A percentile compares a stretch with the other conserved stretches of the same genome.
Evolutionary conservation across 257 asterid genomes (phyloP).

Genomic region (Leonotis leonurus): DNA sequence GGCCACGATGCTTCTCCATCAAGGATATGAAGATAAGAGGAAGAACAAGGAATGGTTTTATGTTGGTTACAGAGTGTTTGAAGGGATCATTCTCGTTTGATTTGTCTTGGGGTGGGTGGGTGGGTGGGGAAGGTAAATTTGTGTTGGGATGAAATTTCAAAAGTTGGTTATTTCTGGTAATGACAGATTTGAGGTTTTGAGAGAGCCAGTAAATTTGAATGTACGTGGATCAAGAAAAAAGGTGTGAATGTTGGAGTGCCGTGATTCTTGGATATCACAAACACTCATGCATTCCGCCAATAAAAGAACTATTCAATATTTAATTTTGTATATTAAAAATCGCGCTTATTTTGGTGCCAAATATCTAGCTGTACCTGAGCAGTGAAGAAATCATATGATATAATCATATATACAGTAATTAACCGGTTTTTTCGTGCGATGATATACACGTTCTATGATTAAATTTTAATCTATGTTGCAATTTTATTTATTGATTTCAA

Average conservation of each 20-base stretch:
- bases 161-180: conserved; percentile 21
- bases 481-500: no score
- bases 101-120: not conserved
- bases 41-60: not conserved
- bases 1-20: conserved; percentile 26
- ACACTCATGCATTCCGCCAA: conserved; percentile 1
- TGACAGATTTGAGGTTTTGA: conserved; percentile 17
- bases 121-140: not conserved
- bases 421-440: no score
- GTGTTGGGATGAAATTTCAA: not conserved
- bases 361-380: no score
- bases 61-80: no score
- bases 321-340: not conserved
- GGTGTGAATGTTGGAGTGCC: not conserved
- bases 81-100: no score
- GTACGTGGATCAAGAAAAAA: not conserved
- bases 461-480: no score
- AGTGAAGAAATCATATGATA: no score
- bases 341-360: no score
- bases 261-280: conserved; percentile 9
- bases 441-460: no score
- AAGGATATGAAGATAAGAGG: conserved; percentile 9
- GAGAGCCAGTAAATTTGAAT: conserved; percentile 10
- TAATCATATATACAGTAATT: no score
- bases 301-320: not conserved